A percentile compares a stretch with the other conserved stretches of the same genome.
phyloP scores from a whole-genome alignment of 495 filamentous ascomycete species.

The Annulohypoxylon nitens region DNA sequence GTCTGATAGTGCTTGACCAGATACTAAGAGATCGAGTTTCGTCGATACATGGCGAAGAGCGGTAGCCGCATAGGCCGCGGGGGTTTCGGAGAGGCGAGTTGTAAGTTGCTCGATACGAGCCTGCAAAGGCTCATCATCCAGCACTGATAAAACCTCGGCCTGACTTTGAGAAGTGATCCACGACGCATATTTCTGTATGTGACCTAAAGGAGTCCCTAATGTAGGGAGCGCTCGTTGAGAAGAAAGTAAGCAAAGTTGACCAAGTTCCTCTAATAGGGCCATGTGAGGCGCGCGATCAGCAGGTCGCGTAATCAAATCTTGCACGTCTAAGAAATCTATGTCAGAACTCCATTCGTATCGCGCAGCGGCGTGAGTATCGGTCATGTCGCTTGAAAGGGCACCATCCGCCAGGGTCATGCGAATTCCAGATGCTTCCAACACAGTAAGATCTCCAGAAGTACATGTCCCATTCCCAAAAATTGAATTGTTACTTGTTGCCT shows the following conservation, averaged over 20 bases:
- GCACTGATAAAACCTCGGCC: neutral
- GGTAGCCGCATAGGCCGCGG: conserved; percentile 27
- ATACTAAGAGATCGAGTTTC: conserved; percentile 41
- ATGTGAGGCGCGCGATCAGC: conserved; percentile 9
- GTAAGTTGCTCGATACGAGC: conserved; percentile 28
- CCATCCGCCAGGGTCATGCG: conserved; percentile 41
- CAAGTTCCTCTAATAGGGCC: conserved; percentile 40
- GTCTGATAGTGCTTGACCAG: conserved; percentile 47
- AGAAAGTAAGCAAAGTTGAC: conserved; percentile 33
- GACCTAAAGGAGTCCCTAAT: neutral
- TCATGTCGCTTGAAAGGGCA: conserved; percentile 33
- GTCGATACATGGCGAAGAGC: conserved; percentile 39
- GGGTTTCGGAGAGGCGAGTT: conserved; percentile 28
- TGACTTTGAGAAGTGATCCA: conserved; percentile 39
- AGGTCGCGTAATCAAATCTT: conserved; percentile 43
- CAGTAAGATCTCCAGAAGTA: conserved; percentile 29
- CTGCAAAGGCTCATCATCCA: conserved; percentile 21
- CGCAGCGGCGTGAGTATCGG: conserved; percentile 41
- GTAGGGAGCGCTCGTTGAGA: conserved; percentile 19
- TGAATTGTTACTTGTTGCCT: conserved; percentile 33
- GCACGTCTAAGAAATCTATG: conserved; percentile 45
- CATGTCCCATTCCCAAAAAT: conserved; percentile 31
- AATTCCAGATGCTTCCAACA: conserved; percentile 32
- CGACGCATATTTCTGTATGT: conserved; percentile 38
- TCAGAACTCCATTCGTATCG: conserved; percentile 49